phyloP scores from a whole-genome alignment of 129 eudicot species.

The Artemisia argyi region DNA sequence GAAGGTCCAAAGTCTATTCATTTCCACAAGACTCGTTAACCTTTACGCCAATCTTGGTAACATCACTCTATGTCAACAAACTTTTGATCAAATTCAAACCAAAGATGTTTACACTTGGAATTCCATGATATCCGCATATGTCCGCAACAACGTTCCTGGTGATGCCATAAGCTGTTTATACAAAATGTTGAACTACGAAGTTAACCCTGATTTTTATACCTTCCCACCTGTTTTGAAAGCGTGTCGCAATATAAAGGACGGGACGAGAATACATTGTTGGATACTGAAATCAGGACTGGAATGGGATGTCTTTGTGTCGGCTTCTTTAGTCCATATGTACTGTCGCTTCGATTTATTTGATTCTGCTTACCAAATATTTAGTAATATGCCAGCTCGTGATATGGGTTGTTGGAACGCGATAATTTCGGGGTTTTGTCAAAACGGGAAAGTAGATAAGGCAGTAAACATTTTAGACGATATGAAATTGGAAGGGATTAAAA shows the following conservation, averaged over 20 bases:
- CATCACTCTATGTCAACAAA: conserved; percentile 46
- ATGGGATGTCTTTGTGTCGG: conserved; percentile 81
- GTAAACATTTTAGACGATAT: conserved; percentile 59
- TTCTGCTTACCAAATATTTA: conserved; percentile 57
- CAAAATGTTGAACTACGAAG: conserved; percentile 47
- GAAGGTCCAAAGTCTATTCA: conserved; percentile 50
- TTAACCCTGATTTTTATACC: conserved; percentile 79
- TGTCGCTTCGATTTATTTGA: conserved; percentile 57
- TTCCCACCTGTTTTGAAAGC: conserved; percentile 85
- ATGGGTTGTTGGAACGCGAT: conserved; percentile 88
- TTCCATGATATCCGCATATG: conserved; percentile 77
- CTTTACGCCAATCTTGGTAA: conserved; percentile 62
- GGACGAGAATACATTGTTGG: conserved; percentile 59
- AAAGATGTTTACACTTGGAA: conserved; percentile 87
- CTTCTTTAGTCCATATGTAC: conserved; percentile 86
- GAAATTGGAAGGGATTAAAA: conserved; percentile 56
- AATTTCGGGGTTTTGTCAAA: conserved; percentile 81
- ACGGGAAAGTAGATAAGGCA: conserved; percentile 61
- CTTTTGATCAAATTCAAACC: conserved; percentile 43
- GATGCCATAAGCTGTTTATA: conserved; percentile 62
- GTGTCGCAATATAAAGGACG: conserved; percentile 53
- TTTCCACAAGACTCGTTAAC: conserved; percentile 68
- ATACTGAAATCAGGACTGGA: conserved; percentile 61
- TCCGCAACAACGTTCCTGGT: conserved; percentile 44
- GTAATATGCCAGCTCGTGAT: conserved; percentile 69